These are phyloP conservation scores for Cornus florida DNA, from an alignment of 148 eudicot species.

Conservation along the genomic window DNA sequence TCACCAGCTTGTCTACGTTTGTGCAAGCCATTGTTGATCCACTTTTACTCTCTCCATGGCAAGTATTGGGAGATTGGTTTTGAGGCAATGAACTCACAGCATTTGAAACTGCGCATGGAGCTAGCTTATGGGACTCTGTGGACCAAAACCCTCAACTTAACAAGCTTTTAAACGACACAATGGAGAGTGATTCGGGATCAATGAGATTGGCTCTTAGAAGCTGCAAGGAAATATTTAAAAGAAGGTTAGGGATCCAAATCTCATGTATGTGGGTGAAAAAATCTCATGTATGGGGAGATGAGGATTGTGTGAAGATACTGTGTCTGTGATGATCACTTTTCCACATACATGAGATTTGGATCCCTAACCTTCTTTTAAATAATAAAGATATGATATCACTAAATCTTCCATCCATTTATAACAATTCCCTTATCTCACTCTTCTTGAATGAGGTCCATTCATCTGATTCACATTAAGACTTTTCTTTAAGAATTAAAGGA, in stretches of 20 bases:
- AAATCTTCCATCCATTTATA: too few relatives aligned
- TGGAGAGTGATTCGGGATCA: conserved; percentile 6
- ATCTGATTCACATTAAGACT: too few relatives aligned
- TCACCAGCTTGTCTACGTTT: neutral
- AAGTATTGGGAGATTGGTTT: conserved; percentile 9
- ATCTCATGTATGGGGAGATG: too few relatives aligned
- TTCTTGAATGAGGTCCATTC: too few relatives aligned
- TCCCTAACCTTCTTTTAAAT: too few relatives aligned
- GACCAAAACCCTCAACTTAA: neutral
- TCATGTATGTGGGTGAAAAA: too few relatives aligned
- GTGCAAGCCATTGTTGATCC: neutral
- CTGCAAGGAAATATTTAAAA: neutral
- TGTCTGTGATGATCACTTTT: too few relatives aligned
- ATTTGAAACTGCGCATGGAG: conserved; percentile 5
- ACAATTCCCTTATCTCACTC: too few relatives aligned
- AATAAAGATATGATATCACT: too few relatives aligned
- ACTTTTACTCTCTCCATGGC: neutral
- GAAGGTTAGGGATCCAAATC: too few relatives aligned
- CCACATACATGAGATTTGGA: too few relatives aligned
- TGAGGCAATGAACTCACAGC: neutral
- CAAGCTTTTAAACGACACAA: neutral
- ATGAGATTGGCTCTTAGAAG: neutral
- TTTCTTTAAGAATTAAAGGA: too few relatives aligned
- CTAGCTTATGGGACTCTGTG: neutral
- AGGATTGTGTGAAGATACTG: conserved; percentile 15